Base-by-base conservation (phyloP, 2,329 filamentous ascomycete genomes). In the Nectriaceae sp. region DNA sequence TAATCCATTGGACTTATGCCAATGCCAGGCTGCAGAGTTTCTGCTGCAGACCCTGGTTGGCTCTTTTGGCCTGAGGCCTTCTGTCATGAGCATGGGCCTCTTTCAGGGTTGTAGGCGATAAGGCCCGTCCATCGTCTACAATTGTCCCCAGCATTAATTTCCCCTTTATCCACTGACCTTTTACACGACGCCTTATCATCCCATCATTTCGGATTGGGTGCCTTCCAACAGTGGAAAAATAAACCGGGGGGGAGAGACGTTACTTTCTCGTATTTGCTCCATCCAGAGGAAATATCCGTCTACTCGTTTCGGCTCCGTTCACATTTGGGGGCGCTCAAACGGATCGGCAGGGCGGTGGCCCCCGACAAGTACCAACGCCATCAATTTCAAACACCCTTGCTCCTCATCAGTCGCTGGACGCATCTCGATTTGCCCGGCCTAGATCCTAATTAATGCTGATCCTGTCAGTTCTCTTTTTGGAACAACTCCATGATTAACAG, bases 121-220 rank as follows among this genome's bases (percentile, higher is more conserved):
- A 61, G 42, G 57, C 39, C 42, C 40, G 37, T 24, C 40, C 40
- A 24, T 44, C 20, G 22, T 21, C 19, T 39, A 33, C n/a, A 16
- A 40, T 6, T 15, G 39, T 42, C 51, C 42, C 54, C 50, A 54
- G 45, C 49, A 49, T 57, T n/a, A 52, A 57, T 60, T 54, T 60
- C 55, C 45, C 50, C 44, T 39, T 46, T 42, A 55, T 43, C 59
- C 59, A 55, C 35, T 29, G 35, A 31, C 40, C 44, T 33, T n/a
- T 33, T 33, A 38, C 21, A 38, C 39, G 43, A 40, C 46, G 50
- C 48, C 56, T 61, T 60, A 60, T 61, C 47, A 47, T 43, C 40
- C 39, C 35, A 46, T 43, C 33, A 36, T 36, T 10, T 36, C n/a
- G 39, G 38, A 29, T 40, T 40, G 44, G 44, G 31, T 50, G 42